Evolutionary conservation across 2,329 filamentous ascomycete species (phyloP).

Genomic region (Thielaviopsis cerberus): DNA sequence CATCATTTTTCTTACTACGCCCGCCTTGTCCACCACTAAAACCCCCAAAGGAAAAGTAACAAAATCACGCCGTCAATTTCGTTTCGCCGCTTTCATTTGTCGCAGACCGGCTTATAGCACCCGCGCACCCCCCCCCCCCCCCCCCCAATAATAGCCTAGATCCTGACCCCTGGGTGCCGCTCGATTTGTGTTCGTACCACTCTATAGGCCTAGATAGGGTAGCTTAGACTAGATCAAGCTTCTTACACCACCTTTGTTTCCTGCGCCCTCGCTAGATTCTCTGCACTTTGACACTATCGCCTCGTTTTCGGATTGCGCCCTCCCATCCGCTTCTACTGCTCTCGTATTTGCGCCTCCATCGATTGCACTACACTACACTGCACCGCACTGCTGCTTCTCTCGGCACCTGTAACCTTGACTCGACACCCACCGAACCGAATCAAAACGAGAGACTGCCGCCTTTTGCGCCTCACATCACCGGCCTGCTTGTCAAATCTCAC

Average conservation of each 20-base stretch:
- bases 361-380: neutral
- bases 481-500: neutral
- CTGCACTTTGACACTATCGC: no score
- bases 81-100: no score
- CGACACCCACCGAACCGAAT: neutral
- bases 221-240: neutral
- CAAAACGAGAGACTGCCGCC: neutral
- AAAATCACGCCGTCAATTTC: no score
- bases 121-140: no score
- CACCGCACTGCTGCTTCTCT: neutral
- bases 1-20: no score
- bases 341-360: neutral
- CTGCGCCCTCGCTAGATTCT: neutral
- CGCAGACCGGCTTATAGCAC: no score
- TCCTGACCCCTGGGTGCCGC: no score
- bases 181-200: no score
- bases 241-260: neutral
- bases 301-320: constrained; percentile 8
- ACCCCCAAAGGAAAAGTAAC: no score
- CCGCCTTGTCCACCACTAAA: no score
- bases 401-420: neutral
- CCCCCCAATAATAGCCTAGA: no score
- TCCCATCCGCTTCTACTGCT: neutral
- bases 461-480: neutral
- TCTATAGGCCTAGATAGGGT: no score